Base-by-base conservation (phyloP, 305 asterid genomes). In the Fraxinus xanthoxyloides region DNA sequence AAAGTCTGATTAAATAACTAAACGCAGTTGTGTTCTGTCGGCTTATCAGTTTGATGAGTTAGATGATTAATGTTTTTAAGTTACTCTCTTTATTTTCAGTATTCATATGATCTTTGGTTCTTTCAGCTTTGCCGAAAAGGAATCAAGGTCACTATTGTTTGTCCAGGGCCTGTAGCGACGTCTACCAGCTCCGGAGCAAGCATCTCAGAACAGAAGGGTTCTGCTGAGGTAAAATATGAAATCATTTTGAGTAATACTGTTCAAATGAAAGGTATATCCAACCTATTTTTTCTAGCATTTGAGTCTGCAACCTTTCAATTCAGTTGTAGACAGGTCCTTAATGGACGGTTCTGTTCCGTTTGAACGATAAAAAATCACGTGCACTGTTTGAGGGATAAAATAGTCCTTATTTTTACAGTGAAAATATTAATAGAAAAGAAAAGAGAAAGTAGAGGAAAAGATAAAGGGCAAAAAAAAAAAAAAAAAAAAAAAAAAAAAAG, bases 141-240 rank as follows among this genome's bases (percentile, higher is more conserved):
- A 81, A 92, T 95, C 92, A 91, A 91, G 92, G 98, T 95, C 74
- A 95, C 99, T 76, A 86, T 94, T 85, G 93, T 95, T 82, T 93
- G 97, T 87, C 99, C 99, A 2, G 98, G 99, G 77, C 99, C 99
- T 40, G 88, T 95, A 85, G 87, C 85, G 84, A 90, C 98, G 46
- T 59, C 91, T 40, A 65, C 89, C 67, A 87, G 85, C 86, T 87
- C 94, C 30, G 93, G 82, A 87, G 83, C 89, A 80, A 87, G 90
- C 84, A 79, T 84, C 83, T 79, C 88, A 23, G 86, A 84, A 36
- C 86, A 76, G 74, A 86, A 86, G 87, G 87, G 88, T 83, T 80
- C 93, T 82, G 56, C 92, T 24, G 98, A 93, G 97, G 93, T 90
- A 86, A 86, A 79, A 3, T 23, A 36, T 30, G 15, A 31, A 23